phyloP scores from a whole-genome alignment of 2,329 filamentous ascomycete species.

The Xylaria sp. region DNA sequence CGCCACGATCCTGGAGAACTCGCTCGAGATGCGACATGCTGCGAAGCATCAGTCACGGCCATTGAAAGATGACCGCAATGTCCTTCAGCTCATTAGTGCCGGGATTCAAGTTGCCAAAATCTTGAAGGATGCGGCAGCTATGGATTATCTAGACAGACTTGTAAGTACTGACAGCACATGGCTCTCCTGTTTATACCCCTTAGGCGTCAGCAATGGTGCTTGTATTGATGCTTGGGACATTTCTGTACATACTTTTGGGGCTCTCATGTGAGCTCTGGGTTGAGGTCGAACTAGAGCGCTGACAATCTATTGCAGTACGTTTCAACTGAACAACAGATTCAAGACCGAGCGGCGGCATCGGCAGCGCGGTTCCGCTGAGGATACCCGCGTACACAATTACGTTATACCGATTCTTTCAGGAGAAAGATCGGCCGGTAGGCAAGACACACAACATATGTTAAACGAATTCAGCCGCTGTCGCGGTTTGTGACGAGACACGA shows the following conservation, averaged over 20 bases:
- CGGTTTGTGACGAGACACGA: constrained; percentile 36
- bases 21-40: constrained; percentile 84
- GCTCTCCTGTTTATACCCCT: not conserved
- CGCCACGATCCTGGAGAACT: constrained; percentile 87
- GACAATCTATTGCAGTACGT: constrained; percentile 58
- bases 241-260: not conserved
- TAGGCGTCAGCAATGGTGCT: not conserved
- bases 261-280: not conserved
- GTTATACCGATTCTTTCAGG: constrained; percentile 18
- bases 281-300: constrained; percentile 4
- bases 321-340: constrained; percentile 79
- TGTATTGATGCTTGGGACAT: not conserved
- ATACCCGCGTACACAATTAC: constrained; percentile 31
- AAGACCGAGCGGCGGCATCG: constrained; percentile 62
- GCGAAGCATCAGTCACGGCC: constrained; percentile 83
- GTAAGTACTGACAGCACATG: constrained; percentile 13
- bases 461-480: constrained; percentile 30
- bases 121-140: constrained; percentile 80
- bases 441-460: constrained; percentile 30
- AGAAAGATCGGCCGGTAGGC: constrained; percentile 25
- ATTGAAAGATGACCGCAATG: constrained; percentile 86
- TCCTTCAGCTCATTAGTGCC: constrained; percentile 84
- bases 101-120: constrained; percentile 89
- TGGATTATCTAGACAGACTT: constrained; percentile 80
- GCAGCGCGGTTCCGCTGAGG: constrained; percentile 48